Base-by-base conservation (phyloP, 805 yeast species). In the Ogataea neopini region DNA sequence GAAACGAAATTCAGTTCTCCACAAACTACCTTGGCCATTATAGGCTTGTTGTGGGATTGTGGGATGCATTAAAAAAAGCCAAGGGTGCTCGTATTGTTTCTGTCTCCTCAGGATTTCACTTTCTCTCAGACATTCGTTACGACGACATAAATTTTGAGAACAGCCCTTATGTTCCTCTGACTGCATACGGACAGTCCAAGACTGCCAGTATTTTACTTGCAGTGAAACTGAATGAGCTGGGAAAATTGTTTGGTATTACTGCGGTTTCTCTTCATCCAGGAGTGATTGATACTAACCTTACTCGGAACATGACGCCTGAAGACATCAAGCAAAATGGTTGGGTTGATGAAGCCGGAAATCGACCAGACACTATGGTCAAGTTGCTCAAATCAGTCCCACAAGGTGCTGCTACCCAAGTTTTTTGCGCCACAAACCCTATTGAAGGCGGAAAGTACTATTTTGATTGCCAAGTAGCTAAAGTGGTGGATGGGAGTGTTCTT, bases 151-250 rank as follows among this genome's bases (percentile, higher is more conserved):
- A 22, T 25, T 44, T 34, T 33, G 34, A 29, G 15, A 28, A 30
- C 14, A 20, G 29, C 29, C 17, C 39, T 14, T 44, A 44, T 26
- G 11, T 14, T 18, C 44, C 39, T 3, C 30, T 30, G 13, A 32
- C 11, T 17, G 43, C 44, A 10, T 44, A 44, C 17, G 48, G 48
- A 10, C 43, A 44, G 13, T 38, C 39, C 8, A 44, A 44, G 20
- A 39, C 48, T 3, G 43, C 48, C 23, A 38, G 39, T 19, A 17
- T 39, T 17, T n/a, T 38, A 15, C 20, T 44, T 32, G 44, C 48
- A 4, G 4, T 34, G n/a, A 18, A 34, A 20, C 23, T 34, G 23
- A 18, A 34, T 17, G 6, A 17, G 6, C 18, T 17, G 22, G 37
- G 37, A 18, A 19, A 34, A 17, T 10, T 6, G 22, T 4, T 9